These are phyloP conservation scores for Hypsizygus ulmarius DNA, from an alignment of 1,284 basidiomycete genomes.

Conservation along the genomic window DNA sequence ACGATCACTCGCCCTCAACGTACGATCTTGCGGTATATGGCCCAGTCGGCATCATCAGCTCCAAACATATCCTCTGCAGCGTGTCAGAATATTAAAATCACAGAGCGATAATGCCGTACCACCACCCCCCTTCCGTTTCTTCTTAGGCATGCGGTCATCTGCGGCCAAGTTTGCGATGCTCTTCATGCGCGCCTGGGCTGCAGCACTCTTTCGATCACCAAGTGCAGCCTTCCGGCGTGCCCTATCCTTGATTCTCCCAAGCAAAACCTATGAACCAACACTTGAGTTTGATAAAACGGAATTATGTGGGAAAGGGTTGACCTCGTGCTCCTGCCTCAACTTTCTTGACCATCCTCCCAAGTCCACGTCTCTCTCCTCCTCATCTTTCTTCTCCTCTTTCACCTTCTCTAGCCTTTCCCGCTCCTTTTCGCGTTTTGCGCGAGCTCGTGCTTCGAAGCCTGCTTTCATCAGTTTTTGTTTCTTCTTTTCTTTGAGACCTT, in stretches of 20 bases:
- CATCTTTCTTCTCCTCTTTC: slow-evolving; percentile 72
- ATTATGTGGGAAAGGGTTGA: slow-evolving; percentile 32
- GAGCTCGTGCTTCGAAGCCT: slow-evolving; percentile 88
- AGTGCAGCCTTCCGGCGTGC: slow-evolving; percentile 81
- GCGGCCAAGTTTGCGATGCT: slow-evolving; percentile 90
- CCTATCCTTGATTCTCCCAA: slow-evolving; percentile 85
- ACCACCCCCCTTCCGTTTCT: slow-evolving; percentile 74
- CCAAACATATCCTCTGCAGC: slow-evolving; percentile 89
- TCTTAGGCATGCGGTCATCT: slow-evolving; percentile 76
- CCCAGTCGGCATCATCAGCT: slow-evolving; percentile 95
- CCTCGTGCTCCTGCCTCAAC: slow-evolving; percentile 77
- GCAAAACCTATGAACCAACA: slow-evolving; percentile 54
- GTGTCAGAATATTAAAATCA: slow-evolving; percentile 5
- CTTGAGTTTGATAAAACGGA: not conserved
- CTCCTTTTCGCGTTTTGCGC: slow-evolving; percentile 87
- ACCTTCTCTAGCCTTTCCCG: slow-evolving; percentile 77
- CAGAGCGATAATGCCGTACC: slow-evolving; percentile 44
- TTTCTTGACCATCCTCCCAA: slow-evolving; percentile 70
- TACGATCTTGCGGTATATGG: slow-evolving; percentile 96
- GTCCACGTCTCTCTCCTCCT: slow-evolving; percentile 75
- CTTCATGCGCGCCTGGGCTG: slow-evolving; percentile 97
- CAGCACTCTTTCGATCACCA: slow-evolving; percentile 90
- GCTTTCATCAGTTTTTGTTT: slow-evolving; percentile 93
- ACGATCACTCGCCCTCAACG: slow-evolving; percentile 21
- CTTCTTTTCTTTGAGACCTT: slow-evolving; percentile 92